A percentile compares a stretch with the other conserved stretches of the same genome.
phyloP scores from a whole-genome alignment of 495 filamentous ascomycete species.

The Daldinia decipiens region DNA sequence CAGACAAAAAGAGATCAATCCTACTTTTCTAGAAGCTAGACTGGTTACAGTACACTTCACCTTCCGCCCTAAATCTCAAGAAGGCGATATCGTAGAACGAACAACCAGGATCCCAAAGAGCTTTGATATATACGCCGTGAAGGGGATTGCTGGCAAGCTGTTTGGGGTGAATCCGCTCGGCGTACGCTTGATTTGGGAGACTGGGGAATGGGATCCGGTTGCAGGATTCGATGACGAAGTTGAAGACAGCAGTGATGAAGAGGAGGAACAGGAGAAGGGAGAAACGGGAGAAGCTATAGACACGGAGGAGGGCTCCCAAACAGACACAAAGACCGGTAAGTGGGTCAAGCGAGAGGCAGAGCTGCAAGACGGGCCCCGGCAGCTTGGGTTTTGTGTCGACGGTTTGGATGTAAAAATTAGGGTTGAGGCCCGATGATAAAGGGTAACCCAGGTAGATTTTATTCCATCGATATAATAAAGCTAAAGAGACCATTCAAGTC shows the following conservation, averaged over 20 bases:
- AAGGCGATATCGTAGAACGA: conserved; percentile 27
- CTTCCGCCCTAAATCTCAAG: conserved; percentile 47
- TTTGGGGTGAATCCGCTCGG: conserved; percentile 72
- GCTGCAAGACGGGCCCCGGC: conserved; percentile 80
- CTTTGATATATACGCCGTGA: conserved; percentile 81
- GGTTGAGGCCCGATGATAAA: conserved; percentile 61
- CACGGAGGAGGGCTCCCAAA: conserved; percentile 27
- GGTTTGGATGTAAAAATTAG: conserved; percentile 72
- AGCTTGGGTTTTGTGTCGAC: conserved; percentile 85
- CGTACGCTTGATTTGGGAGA: conserved; percentile 79
- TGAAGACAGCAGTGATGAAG: conserved; percentile 66
- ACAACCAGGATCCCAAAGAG: conserved; percentile 73
- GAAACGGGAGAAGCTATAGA: conserved; percentile 26
- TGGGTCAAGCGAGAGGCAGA: conserved; percentile 82
- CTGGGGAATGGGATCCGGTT: conserved; percentile 84
- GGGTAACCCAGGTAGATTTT: background rate
- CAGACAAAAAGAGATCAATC: conserved; percentile 63
- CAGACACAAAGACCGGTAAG: conserved; percentile 51
- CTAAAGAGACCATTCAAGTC: background rate
- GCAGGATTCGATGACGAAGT: conserved; percentile 69
- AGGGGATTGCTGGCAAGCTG: conserved; percentile 76
- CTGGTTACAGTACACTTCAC: conserved; percentile 72
- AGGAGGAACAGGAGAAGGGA: conserved; percentile 54
- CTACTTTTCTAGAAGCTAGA: conserved; percentile 76
- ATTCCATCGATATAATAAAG: background rate